phyloP scores from a whole-genome alignment of 1,139 yeast genomes.

The Sugiyamaella novakii region DNA sequence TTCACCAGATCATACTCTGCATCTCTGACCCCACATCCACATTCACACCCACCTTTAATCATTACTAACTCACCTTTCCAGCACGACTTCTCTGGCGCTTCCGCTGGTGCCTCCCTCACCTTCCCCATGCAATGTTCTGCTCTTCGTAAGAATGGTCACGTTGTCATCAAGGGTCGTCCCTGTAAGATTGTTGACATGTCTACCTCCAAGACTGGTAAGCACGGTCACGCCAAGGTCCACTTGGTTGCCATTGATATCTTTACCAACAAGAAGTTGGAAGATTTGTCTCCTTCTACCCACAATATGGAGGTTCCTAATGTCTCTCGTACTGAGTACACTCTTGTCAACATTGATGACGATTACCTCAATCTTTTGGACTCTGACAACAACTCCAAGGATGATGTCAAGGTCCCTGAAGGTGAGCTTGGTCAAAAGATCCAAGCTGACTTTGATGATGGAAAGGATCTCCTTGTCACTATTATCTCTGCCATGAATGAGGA shows the following conservation, averaged over 20 bases:
- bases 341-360: conserved; percentile 98
- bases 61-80: conserved; percentile 35
- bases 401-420: conserved; percentile 97
- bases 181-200: conserved; percentile 99
- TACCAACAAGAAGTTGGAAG: conserved; percentile 99
- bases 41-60: too few relatives aligned
- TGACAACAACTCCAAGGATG: conserved; percentile 99
- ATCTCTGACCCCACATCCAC: too few relatives aligned
- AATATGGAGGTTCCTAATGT: conserved; percentile 99
- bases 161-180: conserved; percentile 98
- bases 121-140: conserved; percentile 99
- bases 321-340: conserved; percentile 91
- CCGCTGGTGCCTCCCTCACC: conserved; percentile 98
- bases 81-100: conserved; percentile 97
- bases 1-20: too few relatives aligned
- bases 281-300: conserved; percentile 99
- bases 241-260: conserved; percentile 98
- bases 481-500: conserved; percentile 99
- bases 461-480: conserved; percentile 93
- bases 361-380: conserved; percentile 94
- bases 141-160: conserved; percentile 99
- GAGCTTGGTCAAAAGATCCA: conserved; percentile 93
- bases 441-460: conserved; percentile 94
- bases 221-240: conserved; percentile 99
- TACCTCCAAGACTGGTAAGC: conserved; percentile 99